Evolutionary conservation across 768 basidiomycete genomes (phyloP), one percentile per base, ranked within the genome.

Genomic region (Auriscalpium microsporum): DNA sequence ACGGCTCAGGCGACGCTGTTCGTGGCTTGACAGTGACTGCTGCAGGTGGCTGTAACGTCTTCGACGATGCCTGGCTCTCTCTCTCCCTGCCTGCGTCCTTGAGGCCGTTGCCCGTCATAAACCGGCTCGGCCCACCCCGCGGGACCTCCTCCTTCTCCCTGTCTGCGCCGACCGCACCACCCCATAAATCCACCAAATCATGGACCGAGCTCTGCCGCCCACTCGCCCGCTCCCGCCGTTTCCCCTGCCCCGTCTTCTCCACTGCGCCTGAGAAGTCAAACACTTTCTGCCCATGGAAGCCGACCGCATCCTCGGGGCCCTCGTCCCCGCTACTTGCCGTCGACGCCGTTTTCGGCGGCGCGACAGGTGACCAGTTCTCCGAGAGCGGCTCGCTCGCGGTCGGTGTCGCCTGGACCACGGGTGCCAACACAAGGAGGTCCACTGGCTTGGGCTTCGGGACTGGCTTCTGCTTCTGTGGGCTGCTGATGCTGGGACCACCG

Each of bases 151-250:
- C 58, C 58, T 73, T 78, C 59, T 80, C 78, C 61, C 75, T 79
- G 21, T 65, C 61, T 65, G 21, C 7, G 71, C 48, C 62, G 59
- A 56, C 57, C 13, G 76, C 75, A 8, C 86, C 86, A 44, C 87
- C 87, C 75, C 85, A 90, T 33, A 91, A 67, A 65, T 87, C 86
- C 33, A 91, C 86, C 54, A 91, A 66, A 63, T 92, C 86, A 63
- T 93, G 88, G 21, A 91, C 88, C 11, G 90, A 91, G 63, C 82
- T 85, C 72, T 91, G 87, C 59, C 89, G 72, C 42, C 79, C 74
- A 61, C 81, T 82, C 45, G 71, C 67, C 61, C 68, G 76, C 44
- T 69, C 64, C 51, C 68, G 60, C 42, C 60, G 35, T 62, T 56
- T 50, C 55, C 59, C 46, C 63, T 67, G 56, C 38, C 54, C 56